Conservation (phyloP, 2,329 filamentous ascomycete genomes). For the Ceratocystis cubensis region DNA sequence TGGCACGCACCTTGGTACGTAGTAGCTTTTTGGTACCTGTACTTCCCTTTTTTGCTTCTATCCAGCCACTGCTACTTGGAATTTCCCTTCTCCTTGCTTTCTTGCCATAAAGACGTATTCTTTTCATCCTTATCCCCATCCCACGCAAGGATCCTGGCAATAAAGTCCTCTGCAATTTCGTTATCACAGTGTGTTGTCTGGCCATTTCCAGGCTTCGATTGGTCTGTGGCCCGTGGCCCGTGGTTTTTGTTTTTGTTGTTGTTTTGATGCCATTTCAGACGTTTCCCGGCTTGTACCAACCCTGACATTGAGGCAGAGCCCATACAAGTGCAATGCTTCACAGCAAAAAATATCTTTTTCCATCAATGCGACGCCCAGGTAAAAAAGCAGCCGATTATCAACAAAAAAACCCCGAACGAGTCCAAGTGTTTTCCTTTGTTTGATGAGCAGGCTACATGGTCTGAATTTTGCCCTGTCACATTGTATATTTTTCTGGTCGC, state of each 20-base stretch:
- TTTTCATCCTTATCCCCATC: not conserved
- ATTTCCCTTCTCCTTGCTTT: not conserved
- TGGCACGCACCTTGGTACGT: not conserved
- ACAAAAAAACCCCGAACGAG: not conserved
- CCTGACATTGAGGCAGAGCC: not conserved
- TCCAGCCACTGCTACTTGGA: not conserved
- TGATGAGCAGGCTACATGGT: not conserved
- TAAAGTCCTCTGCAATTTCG: slow-evolving; percentile 1
- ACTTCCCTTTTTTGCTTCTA: too few relatives aligned
- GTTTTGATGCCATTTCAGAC: not conserved
- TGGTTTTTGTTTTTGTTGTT: slow-evolving; percentile 7
- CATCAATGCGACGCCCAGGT: not conserved
- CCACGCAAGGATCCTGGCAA: slow-evolving; percentile 3
- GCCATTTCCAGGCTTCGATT: not conserved
- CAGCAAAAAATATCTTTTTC: not conserved
- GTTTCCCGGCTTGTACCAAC: not conserved
- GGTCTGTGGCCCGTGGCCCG: not conserved
- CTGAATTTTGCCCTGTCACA: not conserved
- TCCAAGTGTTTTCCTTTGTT: not conserved
- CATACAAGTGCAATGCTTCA: not conserved
- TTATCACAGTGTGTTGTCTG: not conserved
- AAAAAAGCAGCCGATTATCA: not conserved
- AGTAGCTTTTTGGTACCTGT: too few relatives aligned
- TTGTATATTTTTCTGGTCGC: too few relatives aligned
- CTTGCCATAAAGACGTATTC: not conserved